Evolutionary conservation across 2,329 filamentous ascomycete species (phyloP), one percentile per base, ranked within the genome.

Genomic region (Scytalidium lignicola): DNA sequence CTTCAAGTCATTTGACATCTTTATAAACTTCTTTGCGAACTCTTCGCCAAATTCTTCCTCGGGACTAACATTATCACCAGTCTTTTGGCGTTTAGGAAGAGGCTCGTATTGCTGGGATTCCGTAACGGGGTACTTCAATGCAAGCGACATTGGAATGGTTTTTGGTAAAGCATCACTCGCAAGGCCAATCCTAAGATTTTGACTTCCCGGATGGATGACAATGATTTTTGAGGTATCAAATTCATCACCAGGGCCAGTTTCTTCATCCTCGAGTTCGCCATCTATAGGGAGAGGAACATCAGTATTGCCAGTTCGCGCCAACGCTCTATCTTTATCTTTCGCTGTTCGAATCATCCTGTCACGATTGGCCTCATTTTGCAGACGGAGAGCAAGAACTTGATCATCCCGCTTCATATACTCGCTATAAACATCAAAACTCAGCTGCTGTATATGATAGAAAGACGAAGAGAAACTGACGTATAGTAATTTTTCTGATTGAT

Each of bases 401-500:
- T 97, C 93, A 73, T 99, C 93, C 63, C 92, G 86, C 74, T 99
- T 99, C 71, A 99, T 88, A 62, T 96, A 99, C 65, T 99, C 93
- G 53, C 90, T 96, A 58, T 26, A 9, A 42, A 41, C 9, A 22
- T 15, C 19, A 21, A 47, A 42, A 50, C 45, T 58, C 40, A 51
- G 48, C 43, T 22, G 26, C 21, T n/a, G 39, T 32, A 32, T 3
- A 39, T 15, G 21, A 44, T 22, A 9, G 13, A 20, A 23, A 19
- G 18, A n/a, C 19, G 44, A 49, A 47, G 48, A 46, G 32, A 40
- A 17, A 74, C 83, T 53, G 77, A 93, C 89, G 91, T 96, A 68
- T 96, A 96, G 70, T 99, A 99, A 69, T 99, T 99, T 74, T 99
- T 99, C 69, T 99, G 93, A 67, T 99, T 99, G 70, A 99, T 99